Evolutionary conservation across 208 protist genomes (phyloP), one percentile per base, ranked within the genome.

Genomic region (Trypanosoma cruzi): DNA sequence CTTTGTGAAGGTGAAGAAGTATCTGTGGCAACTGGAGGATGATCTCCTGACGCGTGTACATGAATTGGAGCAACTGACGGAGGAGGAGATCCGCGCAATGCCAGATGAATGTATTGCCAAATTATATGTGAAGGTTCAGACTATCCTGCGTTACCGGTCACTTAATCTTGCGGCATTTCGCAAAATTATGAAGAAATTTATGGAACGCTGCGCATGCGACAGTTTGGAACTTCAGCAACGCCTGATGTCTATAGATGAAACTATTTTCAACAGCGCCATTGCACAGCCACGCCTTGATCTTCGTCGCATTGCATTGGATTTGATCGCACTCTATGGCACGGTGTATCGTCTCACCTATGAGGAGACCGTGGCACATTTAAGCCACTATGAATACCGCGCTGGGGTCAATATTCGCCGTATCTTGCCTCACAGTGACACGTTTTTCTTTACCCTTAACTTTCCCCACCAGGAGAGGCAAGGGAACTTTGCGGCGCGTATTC

Each of bases 161-260:
- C 72, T 95, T 24, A 95, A 95, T 60, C 68, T 93, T 28, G 56
- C 84, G 2, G 86, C 87, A 2, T 86, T 93, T 64, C 87, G 85
- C 36, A 89, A 90, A 52, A 88, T 93, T 31, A 53, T 95, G 64
- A 82, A 86, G 40, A 95, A 95, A 71, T 95, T 92, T 61, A 54
- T 92, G 16, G 76, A 89, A 59, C 85, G 90, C 44, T 93, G 86
- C 72, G 86, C 87, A 32, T 76, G 68, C 55, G 90, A 93, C 79
- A 85, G 78, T 40, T 73, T 93, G 11, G 74, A 84, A 61, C 74
- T 92, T 32, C 90, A 92, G 68, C 56, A 80, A 57, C 77, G 78
- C 28, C 68, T 90, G 14, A 20, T 66, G 37, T 57, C 56, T 18
- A 75, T 93, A 5, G 87, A 95, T 63, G 68, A 65, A 14, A 50